A percentile compares a stretch with the other conserved stretches of the same genome.
These are phyloP conservation scores for Penicillium sp. DNA, from an alignment of 2,329 filamentous ascomycete genomes.

Conservation along the genomic window DNA sequence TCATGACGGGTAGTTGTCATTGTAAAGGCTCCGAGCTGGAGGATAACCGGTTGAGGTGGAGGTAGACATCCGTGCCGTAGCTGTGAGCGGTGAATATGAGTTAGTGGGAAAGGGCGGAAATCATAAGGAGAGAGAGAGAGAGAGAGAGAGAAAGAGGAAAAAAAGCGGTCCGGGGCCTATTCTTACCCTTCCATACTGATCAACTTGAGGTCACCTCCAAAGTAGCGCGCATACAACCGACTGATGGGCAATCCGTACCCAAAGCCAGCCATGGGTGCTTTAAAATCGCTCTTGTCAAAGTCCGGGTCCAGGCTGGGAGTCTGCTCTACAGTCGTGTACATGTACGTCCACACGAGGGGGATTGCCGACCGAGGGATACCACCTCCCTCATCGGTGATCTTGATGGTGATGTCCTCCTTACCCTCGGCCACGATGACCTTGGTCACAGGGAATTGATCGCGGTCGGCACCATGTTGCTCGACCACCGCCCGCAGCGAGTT, in stretches of 20 bases:
- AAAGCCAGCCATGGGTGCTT: constrained; percentile 98
- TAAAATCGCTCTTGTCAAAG: constrained; percentile 99
- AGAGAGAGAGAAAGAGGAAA: background rate
- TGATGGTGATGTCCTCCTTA: constrained; percentile 98
- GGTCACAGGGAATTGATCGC: constrained; percentile 92
- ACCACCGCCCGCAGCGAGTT: constrained; percentile 97
- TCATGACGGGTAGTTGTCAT: constrained; percentile 89
- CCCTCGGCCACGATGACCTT: constrained; percentile 98
- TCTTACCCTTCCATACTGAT: constrained; percentile 99
- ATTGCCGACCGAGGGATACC: constrained; percentile 92
- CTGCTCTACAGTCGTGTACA: constrained; percentile 98
- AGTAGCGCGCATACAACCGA: constrained; percentile 91
- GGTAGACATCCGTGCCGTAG: constrained; percentile 97
- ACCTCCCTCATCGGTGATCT: constrained; percentile 94
- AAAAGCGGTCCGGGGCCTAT: too few species aligned
- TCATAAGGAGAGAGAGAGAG: background rate
- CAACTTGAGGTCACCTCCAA: constrained; percentile 93
- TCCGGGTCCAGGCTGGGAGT: constrained; percentile 94
- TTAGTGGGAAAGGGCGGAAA: constrained; percentile 1
- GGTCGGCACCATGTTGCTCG: constrained; percentile 91
- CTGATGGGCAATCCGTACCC: constrained; percentile 97
- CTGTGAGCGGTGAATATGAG: constrained; percentile 52
- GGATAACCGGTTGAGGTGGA: constrained; percentile 93
- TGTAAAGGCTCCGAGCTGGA: constrained; percentile 95
- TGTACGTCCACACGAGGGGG: constrained; percentile 99